Conservation (phyloP, 2,329 filamentous ascomycete genomes). For the Plectosphaerella cucumerina region DNA sequence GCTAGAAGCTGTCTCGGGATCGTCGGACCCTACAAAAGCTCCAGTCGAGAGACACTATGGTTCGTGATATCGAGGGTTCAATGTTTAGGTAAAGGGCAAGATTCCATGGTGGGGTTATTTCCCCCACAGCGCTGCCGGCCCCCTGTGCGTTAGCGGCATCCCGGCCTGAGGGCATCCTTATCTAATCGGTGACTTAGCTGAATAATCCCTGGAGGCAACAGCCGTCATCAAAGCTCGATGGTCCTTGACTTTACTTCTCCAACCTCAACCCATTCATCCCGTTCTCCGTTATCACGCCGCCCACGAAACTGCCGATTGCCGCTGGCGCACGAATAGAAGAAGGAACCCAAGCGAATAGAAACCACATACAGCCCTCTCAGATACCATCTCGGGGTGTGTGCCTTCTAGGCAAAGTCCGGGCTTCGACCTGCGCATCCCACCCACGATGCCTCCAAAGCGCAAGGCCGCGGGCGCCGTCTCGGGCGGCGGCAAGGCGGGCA, state of each 20-base stretch:
- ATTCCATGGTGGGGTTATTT: neutral
- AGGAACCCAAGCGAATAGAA: no score
- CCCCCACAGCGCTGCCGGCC: neutral
- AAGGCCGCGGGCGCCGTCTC: slow-evolving; percentile 53
- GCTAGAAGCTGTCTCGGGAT: no score
- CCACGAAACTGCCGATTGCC: no score
- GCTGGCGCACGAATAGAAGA: no score
- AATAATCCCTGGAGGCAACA: neutral
- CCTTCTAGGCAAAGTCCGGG: neutral
- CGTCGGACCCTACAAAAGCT: no score
- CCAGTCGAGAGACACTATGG: no score
- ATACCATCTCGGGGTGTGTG: no score
- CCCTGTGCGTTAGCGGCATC: neutral
- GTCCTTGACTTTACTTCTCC: no score
- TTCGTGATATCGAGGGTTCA: neutral
- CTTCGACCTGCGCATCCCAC: slow-evolving; percentile 3
- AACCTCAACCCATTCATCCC: no score
- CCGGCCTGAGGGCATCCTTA: neutral
- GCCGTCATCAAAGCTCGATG: neutral
- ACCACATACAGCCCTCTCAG: no score
- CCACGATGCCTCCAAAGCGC: slow-evolving; percentile 64
- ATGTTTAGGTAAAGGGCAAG: neutral
- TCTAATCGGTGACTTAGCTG: neutral
- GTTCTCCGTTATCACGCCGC: no score
- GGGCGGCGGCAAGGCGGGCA: slow-evolving; percentile 50